Conservation (phyloP, 116 monocot species). For the Thalassia testudinum region DNA sequence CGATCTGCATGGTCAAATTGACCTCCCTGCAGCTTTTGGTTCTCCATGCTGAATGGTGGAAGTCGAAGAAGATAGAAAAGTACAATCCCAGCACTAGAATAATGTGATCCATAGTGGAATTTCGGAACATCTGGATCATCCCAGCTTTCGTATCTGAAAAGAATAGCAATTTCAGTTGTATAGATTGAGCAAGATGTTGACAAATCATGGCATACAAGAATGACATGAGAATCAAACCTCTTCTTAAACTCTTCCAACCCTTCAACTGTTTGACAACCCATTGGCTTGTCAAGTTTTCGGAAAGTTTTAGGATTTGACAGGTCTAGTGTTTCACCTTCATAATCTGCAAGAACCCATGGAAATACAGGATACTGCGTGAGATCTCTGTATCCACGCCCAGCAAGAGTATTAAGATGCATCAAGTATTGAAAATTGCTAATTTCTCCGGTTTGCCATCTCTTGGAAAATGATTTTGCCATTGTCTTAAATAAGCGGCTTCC, state of each 20-base stretch:
- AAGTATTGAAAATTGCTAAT: conserved; percentile 98
- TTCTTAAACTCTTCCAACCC: conserved; percentile 95
- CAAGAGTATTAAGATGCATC: conserved; percentile 99
- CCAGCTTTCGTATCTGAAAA: conserved; percentile 92
- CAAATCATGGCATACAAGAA: not conserved
- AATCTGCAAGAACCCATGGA: conserved; percentile 97
- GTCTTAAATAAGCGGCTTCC: conserved; percentile 84
- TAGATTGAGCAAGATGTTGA: not conserved
- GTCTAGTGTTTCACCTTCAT: conserved; percentile 82
- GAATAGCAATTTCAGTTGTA: conserved; percentile 1
- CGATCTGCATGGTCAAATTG: conserved; percentile 99
- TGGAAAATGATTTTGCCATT: conserved; percentile 91
- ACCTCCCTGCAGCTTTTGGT: conserved; percentile 94
- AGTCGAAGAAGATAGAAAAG: conserved; percentile 92
- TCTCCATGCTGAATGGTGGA: conserved; percentile 87
- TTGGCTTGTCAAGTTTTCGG: conserved; percentile 90
- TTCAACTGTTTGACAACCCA: conserved; percentile 96
- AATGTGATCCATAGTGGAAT: conserved; percentile 99
- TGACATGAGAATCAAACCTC: conserved; percentile 25
- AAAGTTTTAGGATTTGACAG: conserved; percentile 63
- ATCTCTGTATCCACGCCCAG: conserved; percentile 98
- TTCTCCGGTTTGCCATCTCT: conserved; percentile 99
- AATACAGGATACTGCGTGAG: conserved; percentile 99
- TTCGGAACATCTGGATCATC: conserved; percentile 99
- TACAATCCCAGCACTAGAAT: conserved; percentile 98